phyloP scores from a whole-genome alignment of 768 basidiomycete species.

The Boletales sp. region DNA sequence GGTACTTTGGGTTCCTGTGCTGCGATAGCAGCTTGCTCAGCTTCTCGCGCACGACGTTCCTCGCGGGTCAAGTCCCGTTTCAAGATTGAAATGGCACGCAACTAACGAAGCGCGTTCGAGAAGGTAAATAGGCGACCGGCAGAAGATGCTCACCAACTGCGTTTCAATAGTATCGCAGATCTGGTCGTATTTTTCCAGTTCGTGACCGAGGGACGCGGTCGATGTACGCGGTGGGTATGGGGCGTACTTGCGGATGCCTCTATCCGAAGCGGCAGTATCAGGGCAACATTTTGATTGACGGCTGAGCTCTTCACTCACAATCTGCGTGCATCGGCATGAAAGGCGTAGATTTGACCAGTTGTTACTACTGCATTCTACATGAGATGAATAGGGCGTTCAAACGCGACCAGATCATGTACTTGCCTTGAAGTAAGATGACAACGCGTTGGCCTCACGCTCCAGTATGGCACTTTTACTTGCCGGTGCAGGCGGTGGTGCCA shows the following conservation, averaged over 20 bases:
- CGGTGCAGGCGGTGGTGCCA: conserved; percentile 54
- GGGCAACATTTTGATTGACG: background rate
- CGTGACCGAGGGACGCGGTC: conserved; percentile 61
- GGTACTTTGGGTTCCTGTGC: conserved; percentile 23
- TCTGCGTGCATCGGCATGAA: conserved; percentile 60
- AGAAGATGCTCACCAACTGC: conserved; percentile 50
- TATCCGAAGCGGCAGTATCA: conserved; percentile 23
- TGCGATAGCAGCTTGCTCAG: conserved; percentile 41
- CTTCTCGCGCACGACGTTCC: conserved; percentile 48
- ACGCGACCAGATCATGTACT: conserved; percentile 3
- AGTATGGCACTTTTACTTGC: conserved; percentile 41
- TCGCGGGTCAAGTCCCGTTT: conserved; percentile 66
- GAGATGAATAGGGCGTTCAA: background rate
- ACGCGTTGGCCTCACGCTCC: conserved; percentile 61
- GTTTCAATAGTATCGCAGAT: conserved; percentile 75
- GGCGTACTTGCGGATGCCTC: conserved; percentile 56
- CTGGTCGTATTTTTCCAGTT: conserved; percentile 78
- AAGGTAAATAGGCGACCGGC: background rate
- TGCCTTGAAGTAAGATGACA: conserved; percentile 59
- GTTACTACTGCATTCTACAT: conserved; percentile 60
- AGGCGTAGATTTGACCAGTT: conserved; percentile 67
- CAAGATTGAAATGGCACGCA: conserved; percentile 67
- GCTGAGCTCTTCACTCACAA: conserved; percentile 43
- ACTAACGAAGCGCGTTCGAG: conserved; percentile 36
- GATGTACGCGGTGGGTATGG: conserved; percentile 63